A percentile compares a stretch with the other conserved stretches of the same genome.
phyloP scores from a whole-genome alignment of 1,284 basidiomycete species.

The Tilletia caries region DNA sequence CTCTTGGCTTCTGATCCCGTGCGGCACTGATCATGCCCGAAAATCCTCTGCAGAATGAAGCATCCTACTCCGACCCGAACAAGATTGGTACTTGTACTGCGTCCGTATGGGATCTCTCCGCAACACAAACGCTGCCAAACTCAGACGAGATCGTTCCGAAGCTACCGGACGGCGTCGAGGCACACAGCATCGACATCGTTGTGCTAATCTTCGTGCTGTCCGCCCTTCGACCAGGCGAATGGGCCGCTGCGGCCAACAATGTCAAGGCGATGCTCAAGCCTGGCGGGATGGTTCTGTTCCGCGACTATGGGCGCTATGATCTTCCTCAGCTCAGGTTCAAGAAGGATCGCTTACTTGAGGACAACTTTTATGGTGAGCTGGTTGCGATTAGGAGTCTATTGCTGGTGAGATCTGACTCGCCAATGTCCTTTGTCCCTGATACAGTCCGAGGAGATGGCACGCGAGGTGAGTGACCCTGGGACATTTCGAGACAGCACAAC shows the following conservation, averaged over 20 bases:
- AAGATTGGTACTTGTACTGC: conserved; percentile 54
- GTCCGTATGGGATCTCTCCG: conserved; percentile 84
- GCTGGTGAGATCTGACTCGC: background rate
- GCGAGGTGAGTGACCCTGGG: conserved; percentile 57
- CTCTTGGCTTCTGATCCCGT: background rate
- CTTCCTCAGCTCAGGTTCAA: conserved; percentile 85
- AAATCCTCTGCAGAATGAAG: background rate
- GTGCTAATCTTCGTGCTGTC: conserved; percentile 94
- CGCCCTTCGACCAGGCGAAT: conserved; percentile 89
- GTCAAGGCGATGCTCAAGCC: conserved; percentile 77
- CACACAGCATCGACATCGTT: conserved; percentile 73
- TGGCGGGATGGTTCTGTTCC: conserved; percentile 75
- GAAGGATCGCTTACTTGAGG: conserved; percentile 75
- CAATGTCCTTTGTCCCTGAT: too few species aligned
- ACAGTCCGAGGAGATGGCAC: conserved; percentile 81
- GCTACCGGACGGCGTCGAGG: conserved; percentile 27
- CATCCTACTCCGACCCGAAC: background rate
- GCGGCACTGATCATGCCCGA: background rate
- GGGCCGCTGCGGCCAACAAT: conserved; percentile 79
- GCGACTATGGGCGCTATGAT: conserved; percentile 94
- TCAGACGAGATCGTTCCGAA: conserved; percentile 10
- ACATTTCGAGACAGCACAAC: background rate
- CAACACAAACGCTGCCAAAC: background rate
- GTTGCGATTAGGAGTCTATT: background rate
- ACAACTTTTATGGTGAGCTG: conserved; percentile 63